Base-by-base conservation (phyloP, 768 basidiomycete genomes). In the Macrolepiota dolichaula region DNA sequence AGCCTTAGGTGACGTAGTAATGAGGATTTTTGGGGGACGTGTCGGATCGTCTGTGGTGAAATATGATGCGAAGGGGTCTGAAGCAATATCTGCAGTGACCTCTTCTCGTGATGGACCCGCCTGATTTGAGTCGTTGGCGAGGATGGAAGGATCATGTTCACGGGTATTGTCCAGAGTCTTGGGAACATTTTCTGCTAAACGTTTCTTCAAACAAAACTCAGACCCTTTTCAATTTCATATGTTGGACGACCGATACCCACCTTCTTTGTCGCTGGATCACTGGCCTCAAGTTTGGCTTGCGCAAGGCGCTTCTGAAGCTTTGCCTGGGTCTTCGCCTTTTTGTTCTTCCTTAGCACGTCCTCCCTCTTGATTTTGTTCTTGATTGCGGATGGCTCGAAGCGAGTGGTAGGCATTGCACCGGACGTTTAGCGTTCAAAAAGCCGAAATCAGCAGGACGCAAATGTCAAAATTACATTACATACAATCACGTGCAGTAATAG, bases 81-180 rank as follows among this genome's bases (percentile, higher is more conserved):
- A 83, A 1, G 84, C 84, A 47, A 92, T 81, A 67, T 92, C 91
- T 15, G 79, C 81, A 10, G 84, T 83, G 35, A 83, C 73, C 67
- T 93, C 91, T 32, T 86, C 79, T 51, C 74, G 64, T 35, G 79
- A 78, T 35, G 72, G 63, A 63, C 64, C 70, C 36, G 69, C 60
- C 53, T 68, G 63, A 59, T 63, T 70, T 47, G 84, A 83, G 61
- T 85, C 77, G 42, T 84, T 81, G 27, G 85, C 85, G 40, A 85
- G 72, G 69, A 85, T 79, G 38, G 86, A 86, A 6, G 87, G 88
- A 69, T 90, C 90, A 70, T 86, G 91, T 72, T 96, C 89, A 63
- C 96, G 86, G 62, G 87, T 91, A 71, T 98, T 98, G 70, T 99
- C 97, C 24, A 98, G 84, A 0, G 97, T 99, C 49, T 84, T 83